Percentiles rank a stretch among this genome's conserved stretches.
phyloP scores from a whole-genome alignment of 176 grass and related monocot species.

The Pontederia crassipes region DNA sequence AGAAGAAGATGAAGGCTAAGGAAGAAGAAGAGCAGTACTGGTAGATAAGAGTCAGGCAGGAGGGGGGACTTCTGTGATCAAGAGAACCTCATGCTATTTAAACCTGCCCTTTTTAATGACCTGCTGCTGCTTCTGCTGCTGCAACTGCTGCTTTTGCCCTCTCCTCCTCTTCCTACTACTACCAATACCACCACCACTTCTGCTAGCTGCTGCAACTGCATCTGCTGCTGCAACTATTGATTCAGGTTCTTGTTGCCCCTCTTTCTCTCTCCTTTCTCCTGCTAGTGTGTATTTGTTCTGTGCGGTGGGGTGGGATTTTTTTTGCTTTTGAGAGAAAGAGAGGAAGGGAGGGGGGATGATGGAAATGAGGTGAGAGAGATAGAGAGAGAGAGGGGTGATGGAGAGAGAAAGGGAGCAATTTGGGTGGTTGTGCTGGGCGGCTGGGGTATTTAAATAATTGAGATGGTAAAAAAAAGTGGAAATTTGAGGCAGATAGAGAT shows the following conservation, averaged over 20 bases:
- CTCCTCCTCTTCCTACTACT: background rate
- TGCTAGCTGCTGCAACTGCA: background rate
- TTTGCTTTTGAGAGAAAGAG: background rate
- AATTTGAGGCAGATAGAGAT: background rate
- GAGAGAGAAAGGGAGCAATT: slow-evolving; percentile 29
- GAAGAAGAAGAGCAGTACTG: background rate
- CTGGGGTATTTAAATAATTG: slow-evolving; percentile 24
- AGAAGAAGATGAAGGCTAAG: background rate
- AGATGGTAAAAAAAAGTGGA: slow-evolving; percentile 12
- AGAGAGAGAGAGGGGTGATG: background rate
- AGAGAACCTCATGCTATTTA: background rate
- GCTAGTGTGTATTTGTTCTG: background rate
- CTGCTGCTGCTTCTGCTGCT: background rate
- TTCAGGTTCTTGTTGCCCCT: background rate
- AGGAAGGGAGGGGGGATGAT: background rate
- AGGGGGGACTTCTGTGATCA: background rate
- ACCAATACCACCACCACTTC: background rate
- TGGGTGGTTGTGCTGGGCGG: slow-evolving; percentile 43
- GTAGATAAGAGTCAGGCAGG: background rate
- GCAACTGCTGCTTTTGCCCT: background rate
- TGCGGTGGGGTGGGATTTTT: background rate
- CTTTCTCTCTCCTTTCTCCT: background rate
- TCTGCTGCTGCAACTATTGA: background rate
- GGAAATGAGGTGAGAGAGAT: background rate
- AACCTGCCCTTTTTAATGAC: background rate